Base-by-base conservation (phyloP, 2,329 filamentous ascomycete genomes). In the Cadophora luteo-olivacea region DNA sequence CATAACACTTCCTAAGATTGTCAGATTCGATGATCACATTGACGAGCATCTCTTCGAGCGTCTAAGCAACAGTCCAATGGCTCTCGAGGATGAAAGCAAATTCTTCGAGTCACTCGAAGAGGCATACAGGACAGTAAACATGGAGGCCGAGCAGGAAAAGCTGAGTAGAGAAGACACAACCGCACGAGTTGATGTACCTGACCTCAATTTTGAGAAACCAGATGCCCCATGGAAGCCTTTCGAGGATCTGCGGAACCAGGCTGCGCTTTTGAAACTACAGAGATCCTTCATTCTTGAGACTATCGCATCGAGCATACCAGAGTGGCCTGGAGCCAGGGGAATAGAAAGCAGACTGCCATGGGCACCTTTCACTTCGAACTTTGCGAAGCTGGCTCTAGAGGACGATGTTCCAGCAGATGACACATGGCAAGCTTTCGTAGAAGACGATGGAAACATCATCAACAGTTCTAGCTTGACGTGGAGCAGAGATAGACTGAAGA, bases 401-500 rank as follows among this genome's bases (percentile, higher is more conserved):
- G 78, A 82, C 16, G 80, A 82, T 61, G 72, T 84, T 4, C 78
- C 81, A 48, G 80, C 80, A 22, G 79, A 83, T 68, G 78, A 80
- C 4, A 65, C 81, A 5, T 75, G 72, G 32, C 73, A 79, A 38
- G 76, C 80, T 38, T 72, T 85, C 8, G 48, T 82, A 0, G 73
- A 69, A 3, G 62, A 77, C 4, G 66, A 70, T 0, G 77, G 78
- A 25, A 57, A 68, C 5, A 61, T 77, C 4, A 75, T 82, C 2
- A 79, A 81, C 36, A 81, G 82, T 38, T 78, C 79, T 5, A 74
- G 74, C 4, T 73, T 84, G 29, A 78, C 82, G 3, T 86, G 83
- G 82, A 86, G 86, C 72, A 79, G 78, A 1, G 78, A 81, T 3
- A 82, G 83, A 0, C 72, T 87, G n/a, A 79, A 80, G 22, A 78